These are phyloP conservation scores for Hibiscus syriacus DNA, from an alignment of 345 rosid genomes.

Conservation along the genomic window DNA sequence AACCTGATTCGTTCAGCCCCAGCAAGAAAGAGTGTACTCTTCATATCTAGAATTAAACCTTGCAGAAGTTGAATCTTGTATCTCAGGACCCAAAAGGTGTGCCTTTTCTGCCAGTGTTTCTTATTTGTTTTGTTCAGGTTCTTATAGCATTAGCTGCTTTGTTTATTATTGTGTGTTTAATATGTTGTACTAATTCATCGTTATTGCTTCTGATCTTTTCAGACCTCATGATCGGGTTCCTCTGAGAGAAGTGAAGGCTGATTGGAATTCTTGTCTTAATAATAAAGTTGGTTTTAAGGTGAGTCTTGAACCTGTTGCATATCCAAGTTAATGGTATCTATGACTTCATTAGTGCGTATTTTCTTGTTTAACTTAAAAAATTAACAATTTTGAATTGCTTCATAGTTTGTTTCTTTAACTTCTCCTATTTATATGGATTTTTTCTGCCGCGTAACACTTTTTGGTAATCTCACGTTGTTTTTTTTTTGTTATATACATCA, in stretches of 20 bases:
- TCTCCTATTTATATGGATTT: no score
- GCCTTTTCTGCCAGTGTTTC: slow-evolving; percentile 6
- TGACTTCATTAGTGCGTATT: neutral
- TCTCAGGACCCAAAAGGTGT: slow-evolving; percentile 96
- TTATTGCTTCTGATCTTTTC: slow-evolving; percentile 16
- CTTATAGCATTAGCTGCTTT: neutral
- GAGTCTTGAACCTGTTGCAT: slow-evolving; percentile 5
- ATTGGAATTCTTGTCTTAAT: slow-evolving; percentile 93
- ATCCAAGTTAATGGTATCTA: slow-evolving; percentile 3
- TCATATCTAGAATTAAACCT: slow-evolving; percentile 79
- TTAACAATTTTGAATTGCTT: neutral
- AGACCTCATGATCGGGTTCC: slow-evolving; percentile 98
- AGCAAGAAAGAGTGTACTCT: slow-evolving; percentile 72
- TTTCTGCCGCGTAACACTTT: no score
- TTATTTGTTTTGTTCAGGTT: neutral
- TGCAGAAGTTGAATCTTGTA: slow-evolving; percentile 79
- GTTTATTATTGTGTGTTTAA: neutral
- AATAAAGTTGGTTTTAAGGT: slow-evolving; percentile 96
- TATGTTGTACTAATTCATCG: neutral
- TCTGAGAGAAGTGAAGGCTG: slow-evolving; percentile 86
- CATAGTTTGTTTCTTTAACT: neutral
- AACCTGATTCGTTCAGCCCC: slow-evolving; percentile 44
- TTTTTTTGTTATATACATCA: no score
- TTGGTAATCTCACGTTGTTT: no score
- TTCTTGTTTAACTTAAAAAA: neutral